These are phyloP conservation scores for Ophiostoma ulmi DNA, from an alignment of 2,329 filamentous ascomycete species.

Conservation along the genomic window DNA sequence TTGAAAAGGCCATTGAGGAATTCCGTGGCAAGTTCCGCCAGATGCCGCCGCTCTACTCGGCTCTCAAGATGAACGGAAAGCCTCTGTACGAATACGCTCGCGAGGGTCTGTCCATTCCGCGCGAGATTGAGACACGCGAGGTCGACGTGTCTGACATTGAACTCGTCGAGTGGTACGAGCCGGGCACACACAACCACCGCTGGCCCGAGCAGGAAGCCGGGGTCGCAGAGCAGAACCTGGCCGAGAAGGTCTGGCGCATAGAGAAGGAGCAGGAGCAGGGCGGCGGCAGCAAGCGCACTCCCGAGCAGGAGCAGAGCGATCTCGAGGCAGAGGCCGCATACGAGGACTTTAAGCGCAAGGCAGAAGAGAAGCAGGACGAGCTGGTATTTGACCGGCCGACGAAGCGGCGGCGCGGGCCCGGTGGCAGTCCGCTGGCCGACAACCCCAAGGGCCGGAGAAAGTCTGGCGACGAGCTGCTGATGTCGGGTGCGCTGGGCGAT, in stretches of 20 bases:
- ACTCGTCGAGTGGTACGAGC: conserved; percentile 77
- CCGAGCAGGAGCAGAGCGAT: conserved; percentile 53
- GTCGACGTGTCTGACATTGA: conserved; percentile 75
- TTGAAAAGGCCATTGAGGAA: conserved; percentile 67
- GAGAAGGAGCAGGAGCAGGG: conserved; percentile 51
- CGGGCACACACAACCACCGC: conserved; percentile 69
- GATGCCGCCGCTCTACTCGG: conserved; percentile 87
- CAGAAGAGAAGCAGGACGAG: conserved; percentile 53
- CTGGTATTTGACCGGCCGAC: conserved; percentile 49
- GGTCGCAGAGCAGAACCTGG: conserved; percentile 67
- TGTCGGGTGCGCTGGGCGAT: conserved; percentile 54
- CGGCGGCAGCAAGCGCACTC: conserved; percentile 41
- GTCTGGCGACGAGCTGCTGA: conserved; percentile 39
- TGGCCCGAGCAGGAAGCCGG: conserved; percentile 78
- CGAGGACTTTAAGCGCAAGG: conserved; percentile 53
- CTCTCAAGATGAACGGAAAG: conserved; percentile 88
- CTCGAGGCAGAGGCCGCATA: conserved; percentile 51
- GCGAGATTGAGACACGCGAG: conserved; percentile 73
- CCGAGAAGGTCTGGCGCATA: conserved; percentile 63
- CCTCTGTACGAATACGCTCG: conserved; percentile 93
- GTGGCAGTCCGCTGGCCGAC: conserved; percentile 20
- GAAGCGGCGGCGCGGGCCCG: conserved; percentile 35
- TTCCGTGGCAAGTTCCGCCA: conserved; percentile 85
- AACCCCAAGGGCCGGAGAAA: neutral
- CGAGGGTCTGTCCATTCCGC: conserved; percentile 78